Base-by-base conservation (phyloP, 2,329 filamentous ascomycete species). In the Zymoseptoria ardabiliae region DNA sequence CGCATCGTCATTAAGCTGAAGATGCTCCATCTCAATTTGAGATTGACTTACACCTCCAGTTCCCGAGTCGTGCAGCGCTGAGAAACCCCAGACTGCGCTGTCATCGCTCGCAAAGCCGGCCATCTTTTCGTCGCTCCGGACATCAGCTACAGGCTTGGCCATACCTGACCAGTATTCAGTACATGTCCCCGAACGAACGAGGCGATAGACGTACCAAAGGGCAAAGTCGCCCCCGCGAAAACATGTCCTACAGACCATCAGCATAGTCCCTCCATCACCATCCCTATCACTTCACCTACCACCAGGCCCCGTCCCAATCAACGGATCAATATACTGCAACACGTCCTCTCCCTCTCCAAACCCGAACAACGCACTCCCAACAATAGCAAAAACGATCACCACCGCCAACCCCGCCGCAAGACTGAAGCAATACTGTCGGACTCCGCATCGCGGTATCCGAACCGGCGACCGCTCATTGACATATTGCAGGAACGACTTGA, bases 71-170 rank as follows among this genome's bases (percentile, higher is more conserved):
- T 82, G 80, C 72, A 80, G 77, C 3, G 65, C 68, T 8, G 71
- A 74, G 63, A 78, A 78, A 5, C 76, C 76, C 13, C 73, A 76
- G 25, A 78, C 69, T 20, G 72, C 72, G 55, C 69, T 73, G 11
- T 70, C 69, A 55, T 77, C 75, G 5, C 76, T 78, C 8, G 81
- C 78, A 67, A 83, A 85, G 0, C 82, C 82, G 49, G 59, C 63
- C 58, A 62, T 60, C 41, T 58, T 64, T 20, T 65, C 62, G 6
- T 53, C 25, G 76, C 82, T 60, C 13, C 23, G 23, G 17, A 62
- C 62, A 54, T 65, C 63, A 48, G 63, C 62, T 5, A 64, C 63
- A 80, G 80, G 57, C 72, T 78, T 77, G 3, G 73, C 75, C 73
- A 78, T 75, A 21, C 35, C 35, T 45, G 17, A 45, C 5, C 35